A percentile compares a stretch with the other conserved stretches of the same genome.
phyloP scores from a whole-genome alignment of 176 grass and related monocot genomes.

The Phragmites australis region DNA sequence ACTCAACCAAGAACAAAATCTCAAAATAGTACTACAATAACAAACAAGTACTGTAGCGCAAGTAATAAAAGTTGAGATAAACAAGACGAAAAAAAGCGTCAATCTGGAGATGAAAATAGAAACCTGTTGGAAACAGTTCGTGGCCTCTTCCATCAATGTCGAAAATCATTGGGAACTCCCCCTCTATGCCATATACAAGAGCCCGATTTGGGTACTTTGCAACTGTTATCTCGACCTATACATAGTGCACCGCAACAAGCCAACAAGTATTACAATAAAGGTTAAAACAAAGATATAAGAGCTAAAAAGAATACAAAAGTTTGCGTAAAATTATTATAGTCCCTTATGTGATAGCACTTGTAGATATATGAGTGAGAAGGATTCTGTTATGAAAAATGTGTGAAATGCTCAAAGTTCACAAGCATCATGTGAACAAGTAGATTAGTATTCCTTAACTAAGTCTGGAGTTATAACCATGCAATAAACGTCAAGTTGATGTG shows the following conservation, averaged over 20 bases:
- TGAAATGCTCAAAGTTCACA: neutral
- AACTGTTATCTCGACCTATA: constrained; percentile 74
- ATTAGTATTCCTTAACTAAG: neutral
- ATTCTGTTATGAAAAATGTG: neutral
- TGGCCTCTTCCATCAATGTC: constrained; percentile 85
- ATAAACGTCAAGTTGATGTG: neutral
- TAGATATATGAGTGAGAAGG: constrained; percentile 11
- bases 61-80: neutral
- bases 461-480: neutral
- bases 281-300: neutral
- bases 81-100: constrained; percentile 4
- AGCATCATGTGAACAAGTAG: neutral
- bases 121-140: constrained; percentile 90
- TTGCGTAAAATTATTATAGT: neutral
- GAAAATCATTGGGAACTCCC: constrained; percentile 78
- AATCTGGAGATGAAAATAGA: constrained; percentile 27
- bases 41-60: constrained; percentile 1
- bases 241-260: neutral
- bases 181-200: constrained; percentile 91
- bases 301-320: neutral
- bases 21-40: constrained; percentile 19
- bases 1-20: constrained; percentile 6
- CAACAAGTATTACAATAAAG: constrained; percentile 1
- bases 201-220: constrained; percentile 77
- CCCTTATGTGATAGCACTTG: neutral